Conservation (phyloP, 2,329 filamentous ascomycete genomes). For the Tolypocladium nubicola region DNA sequence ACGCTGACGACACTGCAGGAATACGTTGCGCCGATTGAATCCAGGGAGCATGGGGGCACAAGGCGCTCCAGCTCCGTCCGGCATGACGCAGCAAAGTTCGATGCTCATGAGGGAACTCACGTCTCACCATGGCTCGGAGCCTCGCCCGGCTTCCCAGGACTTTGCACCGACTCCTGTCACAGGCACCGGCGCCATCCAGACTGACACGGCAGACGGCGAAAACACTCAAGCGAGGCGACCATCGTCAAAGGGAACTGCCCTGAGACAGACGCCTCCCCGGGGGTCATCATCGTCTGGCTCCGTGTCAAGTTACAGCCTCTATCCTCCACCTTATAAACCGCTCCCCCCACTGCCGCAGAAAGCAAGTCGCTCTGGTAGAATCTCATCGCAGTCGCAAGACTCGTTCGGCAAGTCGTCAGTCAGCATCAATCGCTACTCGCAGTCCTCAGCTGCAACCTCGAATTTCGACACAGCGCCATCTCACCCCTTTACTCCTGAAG, state of each 20-base stretch:
- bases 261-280: background rate
- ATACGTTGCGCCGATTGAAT: background rate
- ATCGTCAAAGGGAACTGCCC: background rate
- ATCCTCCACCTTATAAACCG: slow-evolving; percentile 10
- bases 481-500: background rate
- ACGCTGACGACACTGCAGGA: background rate
- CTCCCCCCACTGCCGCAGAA: slow-evolving; percentile 7
- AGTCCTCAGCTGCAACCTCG: background rate
- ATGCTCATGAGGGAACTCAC: background rate
- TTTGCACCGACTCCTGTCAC: background rate
- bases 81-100: background rate
- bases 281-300: background rate
- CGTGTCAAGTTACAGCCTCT: slow-evolving; percentile 3
- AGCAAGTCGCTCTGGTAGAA: background rate
- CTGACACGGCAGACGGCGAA: background rate
- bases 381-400: background rate
- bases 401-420: background rate
- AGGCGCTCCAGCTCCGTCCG: background rate
- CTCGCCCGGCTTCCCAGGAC: background rate
- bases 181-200: background rate
- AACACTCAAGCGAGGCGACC: background rate
- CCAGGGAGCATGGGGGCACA: background rate
- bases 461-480: background rate
- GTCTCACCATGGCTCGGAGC: background rate
- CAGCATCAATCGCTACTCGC: background rate